A percentile compares a stretch with the other conserved stretches of the same genome.
These are phyloP conservation scores for Sporothrix phasma DNA, from an alignment of 2,329 filamentous ascomycete genomes.

Conservation along the genomic window DNA sequence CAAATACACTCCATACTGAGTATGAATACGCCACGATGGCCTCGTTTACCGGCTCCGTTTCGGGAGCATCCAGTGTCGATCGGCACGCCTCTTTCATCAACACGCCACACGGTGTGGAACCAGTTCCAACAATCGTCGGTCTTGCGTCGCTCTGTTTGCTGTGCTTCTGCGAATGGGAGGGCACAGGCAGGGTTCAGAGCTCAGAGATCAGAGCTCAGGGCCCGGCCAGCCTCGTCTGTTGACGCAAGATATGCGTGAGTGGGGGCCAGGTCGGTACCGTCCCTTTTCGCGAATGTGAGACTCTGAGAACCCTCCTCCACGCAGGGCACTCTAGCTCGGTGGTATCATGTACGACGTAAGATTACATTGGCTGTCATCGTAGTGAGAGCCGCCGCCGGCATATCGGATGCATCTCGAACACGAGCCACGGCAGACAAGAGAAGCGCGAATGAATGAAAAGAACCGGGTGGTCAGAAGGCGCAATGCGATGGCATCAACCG, in stretches of 20 bases:
- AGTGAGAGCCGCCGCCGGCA: neutral
- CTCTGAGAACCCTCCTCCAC: too few relatives aligned
- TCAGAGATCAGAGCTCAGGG: neutral
- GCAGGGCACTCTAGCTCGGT: too few relatives aligned
- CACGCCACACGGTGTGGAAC: neutral
- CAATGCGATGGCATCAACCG: constrained; percentile 7
- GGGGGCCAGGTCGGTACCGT: too few relatives aligned
- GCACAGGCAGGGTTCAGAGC: neutral
- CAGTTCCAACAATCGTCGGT: too few relatives aligned
- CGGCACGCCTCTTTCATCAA: neutral
- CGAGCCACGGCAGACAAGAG: neutral
- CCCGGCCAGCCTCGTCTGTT: neutral
- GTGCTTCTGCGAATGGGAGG: neutral
- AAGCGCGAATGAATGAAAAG: neutral
- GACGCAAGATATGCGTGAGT: constrained; percentile 2
- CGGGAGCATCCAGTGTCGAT: too few relatives aligned
- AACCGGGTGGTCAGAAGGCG: neutral
- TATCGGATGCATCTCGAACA: neutral
- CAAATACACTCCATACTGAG: too few relatives aligned
- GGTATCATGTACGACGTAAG: too few relatives aligned
- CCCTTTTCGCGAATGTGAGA: too few relatives aligned
- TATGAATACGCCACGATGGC: too few relatives aligned
- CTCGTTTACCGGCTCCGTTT: too few relatives aligned
- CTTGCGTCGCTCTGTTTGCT: neutral
- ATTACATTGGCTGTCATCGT: too few relatives aligned